Conservation (phyloP, 2,329 filamentous ascomycete genomes). For the Amylocarpus encephaloides region DNA sequence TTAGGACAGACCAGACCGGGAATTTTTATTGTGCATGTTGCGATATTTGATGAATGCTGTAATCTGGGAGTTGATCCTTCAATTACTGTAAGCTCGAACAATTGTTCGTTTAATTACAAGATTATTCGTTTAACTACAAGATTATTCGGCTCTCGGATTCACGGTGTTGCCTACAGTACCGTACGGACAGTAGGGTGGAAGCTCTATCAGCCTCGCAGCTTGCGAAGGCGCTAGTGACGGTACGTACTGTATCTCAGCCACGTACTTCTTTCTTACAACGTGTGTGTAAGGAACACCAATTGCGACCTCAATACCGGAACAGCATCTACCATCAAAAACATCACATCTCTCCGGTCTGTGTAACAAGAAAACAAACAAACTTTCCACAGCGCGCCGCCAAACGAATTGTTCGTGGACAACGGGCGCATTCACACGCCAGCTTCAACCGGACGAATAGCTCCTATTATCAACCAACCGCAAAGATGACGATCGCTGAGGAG, state of each 20-base stretch:
- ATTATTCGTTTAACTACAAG: not conserved
- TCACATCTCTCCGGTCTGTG: too few relatives aligned
- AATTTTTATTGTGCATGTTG: not conserved
- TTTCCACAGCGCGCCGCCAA: too few relatives aligned
- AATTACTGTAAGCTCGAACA: not conserved
- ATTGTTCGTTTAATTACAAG: not conserved
- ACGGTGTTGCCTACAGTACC: constrained; percentile 2
- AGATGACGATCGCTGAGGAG: constrained; percentile 66
- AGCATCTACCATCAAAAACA: too few relatives aligned
- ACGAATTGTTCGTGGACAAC: too few relatives aligned
- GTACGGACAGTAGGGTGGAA: too few relatives aligned
- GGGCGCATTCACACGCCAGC: constrained; percentile 1
- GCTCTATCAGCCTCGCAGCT: constrained; percentile 1
- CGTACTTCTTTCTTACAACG: constrained; percentile 3
- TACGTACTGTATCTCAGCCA: not conserved
- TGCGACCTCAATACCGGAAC: too few relatives aligned
- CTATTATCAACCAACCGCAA: constrained; percentile 33
- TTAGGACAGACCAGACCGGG: not conserved
- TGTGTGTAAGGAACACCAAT: not conserved
- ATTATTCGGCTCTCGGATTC: not conserved
- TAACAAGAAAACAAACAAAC: too few relatives aligned
- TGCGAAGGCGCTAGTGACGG: not conserved
- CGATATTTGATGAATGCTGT: not conserved
- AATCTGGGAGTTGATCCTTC: not conserved
- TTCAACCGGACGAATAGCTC: not conserved